Percentiles rank a stretch among this genome's conserved stretches.
phyloP scores from a whole-genome alignment of 257 asterid genomes.

The Orobanche coerulescens region DNA sequence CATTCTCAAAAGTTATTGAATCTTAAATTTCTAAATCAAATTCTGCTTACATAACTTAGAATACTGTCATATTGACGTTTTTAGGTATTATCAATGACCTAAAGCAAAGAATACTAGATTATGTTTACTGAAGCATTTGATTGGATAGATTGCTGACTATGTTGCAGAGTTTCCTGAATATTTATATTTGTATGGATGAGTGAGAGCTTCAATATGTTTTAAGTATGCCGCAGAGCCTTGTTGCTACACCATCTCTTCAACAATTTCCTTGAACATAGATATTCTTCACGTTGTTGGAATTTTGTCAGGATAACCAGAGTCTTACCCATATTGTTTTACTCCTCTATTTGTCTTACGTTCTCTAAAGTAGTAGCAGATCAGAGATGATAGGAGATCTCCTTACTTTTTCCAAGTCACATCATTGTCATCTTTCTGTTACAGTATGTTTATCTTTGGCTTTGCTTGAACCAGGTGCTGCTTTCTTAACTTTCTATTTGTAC shows the following conservation, averaged over 20 bases:
- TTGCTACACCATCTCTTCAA: conserved; percentile 8
- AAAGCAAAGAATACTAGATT: neutral
- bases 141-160: conserved; percentile 2
- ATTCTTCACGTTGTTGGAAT: conserved; percentile 2
- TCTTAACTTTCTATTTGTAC: conserved; percentile 24
- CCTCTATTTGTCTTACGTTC: conserved; percentile 11
- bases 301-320: conserved; percentile 14
- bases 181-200: conserved; percentile 8
- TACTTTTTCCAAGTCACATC: neutral
- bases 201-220: conserved; percentile 13
- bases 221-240: neutral
- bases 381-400: conserved; percentile 7
- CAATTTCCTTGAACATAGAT: conserved; percentile 6
- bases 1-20: conserved; percentile 2
- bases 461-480: conserved; percentile 7
- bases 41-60: conserved; percentile 1
- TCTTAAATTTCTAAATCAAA: neutral
- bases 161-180: neutral
- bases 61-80: neutral
- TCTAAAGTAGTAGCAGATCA: conserved; percentile 10
- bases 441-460: conserved; percentile 4
- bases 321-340: conserved; percentile 10
- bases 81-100: neutral
- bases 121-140: neutral
- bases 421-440: conserved; percentile 5